Evolutionary conservation across 2,329 filamentous ascomycete species (phyloP).

Genomic region (Neofusicoccum cordaticola): DNA sequence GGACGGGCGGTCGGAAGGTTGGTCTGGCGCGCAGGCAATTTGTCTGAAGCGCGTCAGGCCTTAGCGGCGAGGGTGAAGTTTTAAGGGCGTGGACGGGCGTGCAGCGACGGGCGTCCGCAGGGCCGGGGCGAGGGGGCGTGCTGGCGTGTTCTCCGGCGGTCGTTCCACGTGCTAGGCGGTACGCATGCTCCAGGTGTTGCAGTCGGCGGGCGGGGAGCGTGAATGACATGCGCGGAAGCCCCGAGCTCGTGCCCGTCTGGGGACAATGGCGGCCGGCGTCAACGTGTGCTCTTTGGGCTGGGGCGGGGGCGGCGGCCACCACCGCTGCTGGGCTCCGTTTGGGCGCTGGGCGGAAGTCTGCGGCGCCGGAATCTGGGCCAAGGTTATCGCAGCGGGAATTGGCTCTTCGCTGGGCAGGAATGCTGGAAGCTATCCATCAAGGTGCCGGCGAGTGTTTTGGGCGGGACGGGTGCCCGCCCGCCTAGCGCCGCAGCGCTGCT

Average conservation of each 20-base stretch:
- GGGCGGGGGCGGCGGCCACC: neutral
- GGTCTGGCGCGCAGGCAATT: neutral
- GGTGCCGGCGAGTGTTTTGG: slow-evolving; percentile 5
- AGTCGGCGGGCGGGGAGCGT: neutral
- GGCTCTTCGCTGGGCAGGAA: slow-evolving; percentile 7
- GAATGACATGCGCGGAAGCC: slow-evolving; percentile 8
- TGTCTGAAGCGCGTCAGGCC: slow-evolving; percentile 2
- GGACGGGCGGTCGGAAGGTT: neutral
- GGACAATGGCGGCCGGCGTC: neutral
- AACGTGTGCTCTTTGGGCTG: slow-evolving; percentile 1
- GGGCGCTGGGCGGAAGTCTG: neutral
- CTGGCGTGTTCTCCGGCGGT: neutral
- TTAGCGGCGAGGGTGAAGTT: neutral
- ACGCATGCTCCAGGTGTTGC: slow-evolving; percentile 6
- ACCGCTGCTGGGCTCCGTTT: neutral
- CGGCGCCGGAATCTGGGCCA: slow-evolving; percentile 1
- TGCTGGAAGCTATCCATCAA: slow-evolving; percentile 8
- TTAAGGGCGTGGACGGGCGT: neutral
- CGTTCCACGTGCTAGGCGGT: slow-evolving; percentile 2
- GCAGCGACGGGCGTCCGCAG: neutral
- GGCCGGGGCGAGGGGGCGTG: neutral
- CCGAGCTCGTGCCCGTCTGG: slow-evolving; percentile 1
- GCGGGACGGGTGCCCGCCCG: neutral
- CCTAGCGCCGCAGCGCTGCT: no score
- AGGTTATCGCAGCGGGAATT: neutral